Conservation (phyloP, 352 stramenopile genomes). For the Phytophthora macrochlamydospora region DNA sequence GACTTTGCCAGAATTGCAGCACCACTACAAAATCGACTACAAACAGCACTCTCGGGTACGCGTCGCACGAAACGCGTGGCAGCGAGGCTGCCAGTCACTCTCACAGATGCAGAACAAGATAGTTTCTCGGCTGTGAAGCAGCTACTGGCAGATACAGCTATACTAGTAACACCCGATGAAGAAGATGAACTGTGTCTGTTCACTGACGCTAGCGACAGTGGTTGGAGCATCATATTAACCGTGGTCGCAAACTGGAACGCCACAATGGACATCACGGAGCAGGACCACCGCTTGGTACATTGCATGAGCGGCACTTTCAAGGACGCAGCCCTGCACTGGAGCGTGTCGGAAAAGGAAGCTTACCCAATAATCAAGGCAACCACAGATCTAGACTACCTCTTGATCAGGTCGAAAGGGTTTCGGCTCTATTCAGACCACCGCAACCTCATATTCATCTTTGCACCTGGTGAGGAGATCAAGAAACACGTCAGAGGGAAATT, state of each 20-base stretch:
- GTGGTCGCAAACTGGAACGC: neutral
- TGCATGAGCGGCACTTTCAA: constrained; percentile 9
- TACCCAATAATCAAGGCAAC: neutral
- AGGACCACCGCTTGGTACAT: neutral
- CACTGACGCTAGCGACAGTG: neutral
- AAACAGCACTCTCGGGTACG: neutral
- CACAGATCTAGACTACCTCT: constrained; percentile 4
- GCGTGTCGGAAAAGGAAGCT: constrained; percentile 5
- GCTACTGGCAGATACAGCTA: neutral
- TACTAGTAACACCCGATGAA: neutral
- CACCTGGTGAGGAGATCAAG: constrained; percentile 2
- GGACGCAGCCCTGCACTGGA: constrained; percentile 1
- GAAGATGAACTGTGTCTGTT: neutral
- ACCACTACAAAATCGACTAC: neutral
- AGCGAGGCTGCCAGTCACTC: neutral
- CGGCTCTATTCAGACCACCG: constrained; percentile 4
- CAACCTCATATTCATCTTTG: constrained; percentile 7
- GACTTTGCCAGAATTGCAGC: neutral
- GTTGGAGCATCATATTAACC: neutral
- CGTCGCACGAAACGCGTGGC: neutral
- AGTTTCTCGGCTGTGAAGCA: neutral
- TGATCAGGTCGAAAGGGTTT: constrained; percentile 7
- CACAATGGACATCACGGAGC: neutral
- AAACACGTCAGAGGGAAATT: constrained; percentile 8
- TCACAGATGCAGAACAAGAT: neutral